Conservation (phyloP, 2,329 filamentous ascomycete genomes). For the Aspergillus chevalieri region DNA sequence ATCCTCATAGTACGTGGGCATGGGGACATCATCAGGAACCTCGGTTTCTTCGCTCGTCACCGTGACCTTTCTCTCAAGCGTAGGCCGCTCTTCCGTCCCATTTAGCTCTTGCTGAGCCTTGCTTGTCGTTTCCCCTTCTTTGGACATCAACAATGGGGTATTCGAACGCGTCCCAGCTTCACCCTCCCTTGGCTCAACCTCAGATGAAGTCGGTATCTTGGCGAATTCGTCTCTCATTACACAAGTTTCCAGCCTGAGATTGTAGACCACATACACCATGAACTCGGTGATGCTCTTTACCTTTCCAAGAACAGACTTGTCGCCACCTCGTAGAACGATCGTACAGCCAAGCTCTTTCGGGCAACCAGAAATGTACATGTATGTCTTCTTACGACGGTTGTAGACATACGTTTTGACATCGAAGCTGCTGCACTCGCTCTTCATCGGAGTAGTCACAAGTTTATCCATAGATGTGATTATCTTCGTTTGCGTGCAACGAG, state of each 20-base stretch:
- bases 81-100: conserved; percentile 9
- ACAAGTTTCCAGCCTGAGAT: conserved; percentile 89
- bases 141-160: conserved; percentile 1
- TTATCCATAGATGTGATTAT: conserved; percentile 95
- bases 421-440: conserved; percentile 77
- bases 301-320: conserved; percentile 62
- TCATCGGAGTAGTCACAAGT: conserved; percentile 67
- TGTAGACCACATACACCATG: conserved; percentile 99
- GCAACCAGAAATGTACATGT: conserved; percentile 90
- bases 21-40: conserved; percentile 70
- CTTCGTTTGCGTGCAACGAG: conserved; percentile 81
- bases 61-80: conserved; percentile 10
- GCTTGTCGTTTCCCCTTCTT: conserved; percentile 1
- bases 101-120: conserved; percentile 10
- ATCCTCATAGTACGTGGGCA: conserved; percentile 89
- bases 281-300: conserved; percentile 96
- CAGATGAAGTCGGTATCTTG: conserved; percentile 63
- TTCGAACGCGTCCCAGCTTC: conserved; percentile 7
- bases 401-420: conserved; percentile 95
- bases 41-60: conserved; percentile 34
- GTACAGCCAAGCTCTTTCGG: conserved; percentile 87
- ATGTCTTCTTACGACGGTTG: conserved; percentile 80
- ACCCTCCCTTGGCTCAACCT: conserved; percentile 32
- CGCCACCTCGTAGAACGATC: conserved; percentile 79
- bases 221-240: conserved; percentile 90